A percentile compares a stretch with the other conserved stretches of the same genome.
Conservation (phyloP, 139 green algal genomes). For the Coelastrella sp. region DNA sequence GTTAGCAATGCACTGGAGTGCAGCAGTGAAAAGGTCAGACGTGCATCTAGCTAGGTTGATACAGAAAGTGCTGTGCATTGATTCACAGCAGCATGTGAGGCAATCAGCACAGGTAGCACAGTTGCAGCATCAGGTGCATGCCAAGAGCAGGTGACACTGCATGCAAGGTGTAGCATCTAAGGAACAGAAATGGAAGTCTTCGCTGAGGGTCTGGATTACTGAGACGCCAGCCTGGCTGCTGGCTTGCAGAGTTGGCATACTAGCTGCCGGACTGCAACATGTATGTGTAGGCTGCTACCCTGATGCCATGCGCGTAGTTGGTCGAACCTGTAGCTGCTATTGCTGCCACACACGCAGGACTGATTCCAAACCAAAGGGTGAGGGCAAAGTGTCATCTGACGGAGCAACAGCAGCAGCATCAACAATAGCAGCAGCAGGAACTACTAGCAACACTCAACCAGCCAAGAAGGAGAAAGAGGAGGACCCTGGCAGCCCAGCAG, state of each 20-base stretch:
- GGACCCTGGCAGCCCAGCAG: conserved; percentile 25
- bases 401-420: conserved; percentile 34
- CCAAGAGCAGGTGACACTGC: too few species aligned
- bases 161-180: too few species aligned
- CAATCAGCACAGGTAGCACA: too few species aligned
- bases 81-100: too few species aligned
- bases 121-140: too few species aligned
- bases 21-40: neutral
- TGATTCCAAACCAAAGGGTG: conserved; percentile 32
- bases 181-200: too few species aligned
- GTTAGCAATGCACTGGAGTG: neutral
- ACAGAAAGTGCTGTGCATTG: too few species aligned
- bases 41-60: neutral
- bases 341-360: neutral
- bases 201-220: too few species aligned
- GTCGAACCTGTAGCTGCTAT: neutral
- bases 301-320: too few species aligned
- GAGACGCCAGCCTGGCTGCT: neutral
- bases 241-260: neutral
- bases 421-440: conserved; percentile 28
- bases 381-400: neutral
- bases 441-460: neutral
- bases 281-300: too few species aligned
- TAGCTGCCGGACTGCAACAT: too few species aligned
- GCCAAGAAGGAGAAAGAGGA: conserved; percentile 3